phyloP scores from a whole-genome alignment of 2,329 filamentous ascomycete genomes.

The Beauveria sp. region DNA sequence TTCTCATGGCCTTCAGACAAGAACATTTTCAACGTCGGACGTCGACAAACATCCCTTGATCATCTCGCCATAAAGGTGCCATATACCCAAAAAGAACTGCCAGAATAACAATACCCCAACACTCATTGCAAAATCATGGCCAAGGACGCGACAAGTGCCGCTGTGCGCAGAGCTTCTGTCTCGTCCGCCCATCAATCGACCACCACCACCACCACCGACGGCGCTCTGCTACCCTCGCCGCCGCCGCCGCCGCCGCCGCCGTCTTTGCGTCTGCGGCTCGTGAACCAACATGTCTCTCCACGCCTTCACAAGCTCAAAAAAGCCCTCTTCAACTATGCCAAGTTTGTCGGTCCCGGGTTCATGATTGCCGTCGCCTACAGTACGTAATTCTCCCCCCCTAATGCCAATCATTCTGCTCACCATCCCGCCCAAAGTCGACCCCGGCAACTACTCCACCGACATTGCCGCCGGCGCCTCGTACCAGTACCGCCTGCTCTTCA shows the following conservation, averaged over 20 bases:
- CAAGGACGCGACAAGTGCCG: neutral
- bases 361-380: constrained; percentile 54
- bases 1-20: neutral
- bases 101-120: no score
- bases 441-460: constrained; percentile 64
- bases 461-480: constrained; percentile 61
- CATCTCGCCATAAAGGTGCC: no score
- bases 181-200: neutral
- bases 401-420: neutral
- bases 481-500: constrained; percentile 57
- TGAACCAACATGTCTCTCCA: neutral
- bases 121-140: neutral
- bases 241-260: neutral
- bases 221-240: neutral
- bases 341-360: constrained; percentile 58
- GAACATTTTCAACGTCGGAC: neutral
- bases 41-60: neutral
- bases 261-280: neutral
- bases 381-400: constrained; percentile 21
- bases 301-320: constrained; percentile 1
- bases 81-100: neutral
- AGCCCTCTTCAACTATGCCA: constrained; percentile 5
- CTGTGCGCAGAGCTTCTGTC: neutral
- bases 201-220: neutral
- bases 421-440: constrained; percentile 34